phyloP scores from a whole-genome alignment of 768 basidiomycete species.

The Podaxis sp. region DNA sequence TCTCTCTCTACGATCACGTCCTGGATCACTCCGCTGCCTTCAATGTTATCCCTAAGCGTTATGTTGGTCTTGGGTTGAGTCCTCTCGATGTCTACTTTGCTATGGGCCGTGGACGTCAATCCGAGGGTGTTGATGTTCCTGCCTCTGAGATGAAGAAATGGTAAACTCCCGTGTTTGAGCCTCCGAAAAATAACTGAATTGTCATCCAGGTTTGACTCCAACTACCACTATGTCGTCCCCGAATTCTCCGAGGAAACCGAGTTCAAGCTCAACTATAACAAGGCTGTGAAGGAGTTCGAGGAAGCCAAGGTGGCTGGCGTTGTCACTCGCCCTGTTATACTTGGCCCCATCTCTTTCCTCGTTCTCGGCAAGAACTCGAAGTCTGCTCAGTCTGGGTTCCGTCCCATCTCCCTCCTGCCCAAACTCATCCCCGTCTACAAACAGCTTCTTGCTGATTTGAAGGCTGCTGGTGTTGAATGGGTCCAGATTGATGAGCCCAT shows the following conservation, averaged over 20 bases:
- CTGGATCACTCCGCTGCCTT: slow-evolving; percentile 95
- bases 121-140: slow-evolving; percentile 91
- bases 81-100: slow-evolving; percentile 96
- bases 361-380: slow-evolving; percentile 88
- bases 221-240: slow-evolving; percentile 98
- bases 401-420: slow-evolving; percentile 86
- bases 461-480: slow-evolving; percentile 88
- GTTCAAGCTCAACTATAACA: slow-evolving; percentile 96
- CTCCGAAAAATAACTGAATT: slow-evolving; percentile 6
- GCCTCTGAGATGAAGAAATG: slow-evolving; percentile 99
- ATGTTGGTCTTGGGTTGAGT: slow-evolving; percentile 79
- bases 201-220: slow-evolving; percentile 84
- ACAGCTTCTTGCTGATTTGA: slow-evolving; percentile 84
- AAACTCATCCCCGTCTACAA: slow-evolving; percentile 91
- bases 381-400: slow-evolving; percentile 77
- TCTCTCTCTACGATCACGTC: slow-evolving; percentile 98
- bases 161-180: slow-evolving; percentile 39
- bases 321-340: slow-evolving; percentile 88
- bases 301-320: slow-evolving; percentile 92
- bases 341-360: slow-evolving; percentile 95
- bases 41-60: slow-evolving; percentile 96
- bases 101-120: slow-evolving; percentile 98
- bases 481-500: slow-evolving; percentile 98
- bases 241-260: slow-evolving; percentile 87
- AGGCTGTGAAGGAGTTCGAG: slow-evolving; percentile 88